A percentile compares a stretch with the other conserved stretches of the same genome.
Conservation (phyloP, 2,329 filamentous ascomycete genomes). For the Parastagonospora avenae region DNA sequence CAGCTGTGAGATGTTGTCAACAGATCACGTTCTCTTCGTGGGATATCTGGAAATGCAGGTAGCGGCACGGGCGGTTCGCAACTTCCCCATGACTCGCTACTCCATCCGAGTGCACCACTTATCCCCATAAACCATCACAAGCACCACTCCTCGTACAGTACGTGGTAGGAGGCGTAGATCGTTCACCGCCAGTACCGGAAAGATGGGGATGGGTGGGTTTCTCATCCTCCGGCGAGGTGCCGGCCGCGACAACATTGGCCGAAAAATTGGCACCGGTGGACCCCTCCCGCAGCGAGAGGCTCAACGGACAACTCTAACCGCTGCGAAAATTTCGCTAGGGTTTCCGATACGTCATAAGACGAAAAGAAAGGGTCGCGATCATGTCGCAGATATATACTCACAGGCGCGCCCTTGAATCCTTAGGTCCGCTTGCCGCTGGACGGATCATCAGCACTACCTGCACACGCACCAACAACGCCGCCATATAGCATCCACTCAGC, state of each 20-base stretch:
- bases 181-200: constrained; percentile 23
- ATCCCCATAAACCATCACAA: background rate
- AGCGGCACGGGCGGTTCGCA: no score
- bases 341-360: constrained; percentile 31
- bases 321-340: constrained; percentile 35
- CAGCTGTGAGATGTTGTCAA: no score
- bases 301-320: constrained; percentile 27
- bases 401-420: background rate
- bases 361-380: constrained; percentile 15
- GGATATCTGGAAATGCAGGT: no score
- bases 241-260: constrained; percentile 27
- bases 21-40: no score
- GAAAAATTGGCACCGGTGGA: constrained; percentile 24
- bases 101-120: no score
- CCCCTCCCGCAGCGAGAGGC: constrained; percentile 25
- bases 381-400: constrained; percentile 9
- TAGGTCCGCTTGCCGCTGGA: constrained; percentile 13
- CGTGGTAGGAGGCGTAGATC: constrained; percentile 5
- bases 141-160: background rate
- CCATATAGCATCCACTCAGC: background rate
- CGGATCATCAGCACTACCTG: constrained; percentile 3
- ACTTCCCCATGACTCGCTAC: no score
- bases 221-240: constrained; percentile 11
- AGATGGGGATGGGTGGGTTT: constrained; percentile 10
- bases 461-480: background rate